Conservation (phyloP, 441 rosid species). For the Erodium texanum region DNA sequence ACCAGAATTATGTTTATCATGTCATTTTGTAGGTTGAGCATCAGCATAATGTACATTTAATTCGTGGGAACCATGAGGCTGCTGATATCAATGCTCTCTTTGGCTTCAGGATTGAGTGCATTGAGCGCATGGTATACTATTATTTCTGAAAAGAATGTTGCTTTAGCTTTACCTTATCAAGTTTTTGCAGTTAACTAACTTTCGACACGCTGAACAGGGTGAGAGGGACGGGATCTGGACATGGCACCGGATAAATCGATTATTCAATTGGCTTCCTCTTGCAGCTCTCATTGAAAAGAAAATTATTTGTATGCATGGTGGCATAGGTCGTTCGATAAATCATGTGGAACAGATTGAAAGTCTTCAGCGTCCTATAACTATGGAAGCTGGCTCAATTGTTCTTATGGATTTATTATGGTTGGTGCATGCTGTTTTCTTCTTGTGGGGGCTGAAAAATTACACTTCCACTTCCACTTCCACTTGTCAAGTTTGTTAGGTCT, state of each 20-base stretch:
- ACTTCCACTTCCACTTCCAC: slow-evolving; percentile 1
- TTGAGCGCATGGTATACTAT: slow-evolving; percentile 86
- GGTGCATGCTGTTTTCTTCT: slow-evolving; percentile 22
- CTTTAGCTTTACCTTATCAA: background rate
- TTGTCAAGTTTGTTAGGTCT: slow-evolving; percentile 5
- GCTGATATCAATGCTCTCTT: slow-evolving; percentile 99
- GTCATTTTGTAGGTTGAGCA: slow-evolving; percentile 64
- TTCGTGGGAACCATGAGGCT: slow-evolving; percentile 99
- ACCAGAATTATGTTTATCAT: slow-evolving; percentile 14
- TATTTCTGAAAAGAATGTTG: slow-evolving; percentile 7
- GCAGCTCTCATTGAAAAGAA: slow-evolving; percentile 96
- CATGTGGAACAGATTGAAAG: slow-evolving; percentile 92
- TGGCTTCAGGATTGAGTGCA: slow-evolving; percentile 96
- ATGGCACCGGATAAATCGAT: slow-evolving; percentile 94
- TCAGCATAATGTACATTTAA: slow-evolving; percentile 77
- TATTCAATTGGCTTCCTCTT: slow-evolving; percentile 95
- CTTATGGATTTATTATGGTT: slow-evolving; percentile 95
- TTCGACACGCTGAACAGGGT: slow-evolving; percentile 47
- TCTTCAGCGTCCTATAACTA: slow-evolving; percentile 87
- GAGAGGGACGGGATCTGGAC: slow-evolving; percentile 99
- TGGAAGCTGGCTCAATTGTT: slow-evolving; percentile 97
- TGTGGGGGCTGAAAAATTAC: background rate
- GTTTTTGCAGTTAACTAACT: slow-evolving; percentile 17
- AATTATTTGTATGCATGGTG: slow-evolving; percentile 98
- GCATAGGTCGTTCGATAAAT: slow-evolving; percentile 96